A percentile compares a stretch with the other conserved stretches of the same genome.
Conservation (phyloP, 139 green algal species). For the Chlamydomonas incerta region DNA sequence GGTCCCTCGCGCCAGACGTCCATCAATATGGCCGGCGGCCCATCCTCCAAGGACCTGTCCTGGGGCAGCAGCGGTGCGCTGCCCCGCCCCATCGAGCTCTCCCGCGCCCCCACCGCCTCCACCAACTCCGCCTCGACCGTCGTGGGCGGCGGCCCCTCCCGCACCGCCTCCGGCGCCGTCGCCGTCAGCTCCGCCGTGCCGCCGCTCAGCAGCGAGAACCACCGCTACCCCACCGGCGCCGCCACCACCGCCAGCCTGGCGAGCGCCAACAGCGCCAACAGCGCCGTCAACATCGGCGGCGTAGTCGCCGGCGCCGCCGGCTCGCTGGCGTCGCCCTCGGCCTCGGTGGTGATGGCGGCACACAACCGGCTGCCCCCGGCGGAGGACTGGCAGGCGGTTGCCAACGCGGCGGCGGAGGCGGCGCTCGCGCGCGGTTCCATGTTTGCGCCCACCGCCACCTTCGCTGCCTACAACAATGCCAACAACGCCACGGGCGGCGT, state of each 20-base stretch:
- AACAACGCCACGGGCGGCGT: too few species aligned
- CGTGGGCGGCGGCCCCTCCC: background rate
- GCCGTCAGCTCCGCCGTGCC: background rate
- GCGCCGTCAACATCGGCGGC: too few species aligned
- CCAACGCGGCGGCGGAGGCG: background rate
- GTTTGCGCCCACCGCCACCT: too few species aligned
- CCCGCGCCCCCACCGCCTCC: background rate
- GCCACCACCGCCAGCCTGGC: too few species aligned
- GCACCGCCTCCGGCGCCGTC: too few species aligned
- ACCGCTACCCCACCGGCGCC: too few species aligned
- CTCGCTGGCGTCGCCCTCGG: background rate
- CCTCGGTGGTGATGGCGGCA: background rate
- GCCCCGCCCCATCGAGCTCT: background rate
- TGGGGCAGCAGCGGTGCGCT: background rate
- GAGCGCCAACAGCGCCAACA: too few species aligned
- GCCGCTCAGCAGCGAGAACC: background rate
- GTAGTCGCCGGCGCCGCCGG: too few species aligned
- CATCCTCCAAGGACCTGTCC: background rate
- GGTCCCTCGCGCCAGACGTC: background rate
- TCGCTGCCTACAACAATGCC: too few species aligned
- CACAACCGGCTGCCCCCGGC: background rate
- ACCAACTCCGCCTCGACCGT: too few species aligned
- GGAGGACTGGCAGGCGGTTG: background rate
- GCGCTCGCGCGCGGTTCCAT: background rate
- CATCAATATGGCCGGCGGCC: background rate